Base-by-base conservation (phyloP, 106 monocot genomes). In the Acorus calamus region DNA sequence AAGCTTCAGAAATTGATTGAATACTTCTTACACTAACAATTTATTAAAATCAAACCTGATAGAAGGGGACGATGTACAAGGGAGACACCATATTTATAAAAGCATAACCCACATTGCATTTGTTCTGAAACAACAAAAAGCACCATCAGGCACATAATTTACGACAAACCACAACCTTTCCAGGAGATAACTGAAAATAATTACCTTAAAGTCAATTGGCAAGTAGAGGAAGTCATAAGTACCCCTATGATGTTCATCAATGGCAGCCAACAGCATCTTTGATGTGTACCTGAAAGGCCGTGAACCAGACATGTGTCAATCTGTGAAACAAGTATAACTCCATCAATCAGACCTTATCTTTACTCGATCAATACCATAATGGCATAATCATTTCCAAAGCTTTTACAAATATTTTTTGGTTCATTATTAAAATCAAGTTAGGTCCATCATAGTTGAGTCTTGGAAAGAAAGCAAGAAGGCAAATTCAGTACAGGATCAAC, bases 181-280 rank as follows among this genome's bases (percentile, higher is more conserved):
- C 42, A 8, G 49, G n/a, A 5, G 4, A 42, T 4, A n/a, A 28
- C 14, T 66, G 10, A 42, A 8, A 41, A 49, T 8, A 12, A 56
- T 69, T 82, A 92, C 92, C 87, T 92, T 92, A 66, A 87, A 92
- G 75, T 92, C 92, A 73, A 92, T 92, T 6, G 92, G 92, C 72
- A 92, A 68, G 73, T 87, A 92, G 47, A 92, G 60, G 53, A 92
- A 87, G 67, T 92, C 87, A 67, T 92, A 92, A 50, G 87, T 78
- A 44, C 82, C 87, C 71, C 52, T 69, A 64, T 92, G 80, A 68
- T 69, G 82, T 69, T 92, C 92, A 77, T 87, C 82, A 56, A 92
- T 87, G 13, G 81, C 84, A 11, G 81, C 77, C 60, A 92, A 73
- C 55, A 92, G 78, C 92, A 92, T 92, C 75, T 87, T 82, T 5